Conservation (phyloP, 2,329 filamentous ascomycete species). For the Penicillium sp. region DNA sequence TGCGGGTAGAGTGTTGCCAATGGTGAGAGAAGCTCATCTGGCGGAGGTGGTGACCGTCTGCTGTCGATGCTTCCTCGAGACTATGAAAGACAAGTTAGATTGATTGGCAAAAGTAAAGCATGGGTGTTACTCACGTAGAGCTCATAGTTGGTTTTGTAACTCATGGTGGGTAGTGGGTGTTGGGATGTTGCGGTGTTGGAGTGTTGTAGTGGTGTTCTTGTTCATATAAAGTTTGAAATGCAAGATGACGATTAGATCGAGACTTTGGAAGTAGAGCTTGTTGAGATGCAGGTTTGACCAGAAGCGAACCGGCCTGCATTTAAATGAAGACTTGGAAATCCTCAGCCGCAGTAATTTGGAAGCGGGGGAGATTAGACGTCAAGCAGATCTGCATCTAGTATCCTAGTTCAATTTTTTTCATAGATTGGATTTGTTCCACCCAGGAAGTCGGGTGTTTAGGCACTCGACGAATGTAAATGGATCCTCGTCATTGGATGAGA, state of each 20-base stretch:
- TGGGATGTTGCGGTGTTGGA: not conserved
- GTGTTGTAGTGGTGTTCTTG: not conserved
- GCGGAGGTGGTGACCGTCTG: constrained; percentile 27
- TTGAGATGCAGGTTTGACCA: constrained; percentile 14
- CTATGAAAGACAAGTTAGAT: constrained; percentile 12
- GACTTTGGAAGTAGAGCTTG: constrained; percentile 3
- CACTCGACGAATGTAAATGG: not conserved
- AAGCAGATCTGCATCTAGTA: constrained; percentile 14
- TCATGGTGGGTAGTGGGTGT: constrained; percentile 23
- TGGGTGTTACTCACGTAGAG: constrained; percentile 34
- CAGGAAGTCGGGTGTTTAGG: constrained; percentile 5
- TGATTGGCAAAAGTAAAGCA: not conserved
- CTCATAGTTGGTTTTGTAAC: constrained; percentile 42
- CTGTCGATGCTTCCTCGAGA: constrained; percentile 28
- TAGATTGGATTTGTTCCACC: constrained; percentile 9
- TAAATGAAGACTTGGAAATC: constrained; percentile 7
- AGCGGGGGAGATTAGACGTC: constrained; percentile 10
- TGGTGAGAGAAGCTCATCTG: constrained; percentile 32
- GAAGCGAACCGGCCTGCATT: constrained; percentile 10
- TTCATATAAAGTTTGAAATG: not conserved
- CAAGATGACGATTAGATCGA: not conserved
- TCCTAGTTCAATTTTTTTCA: not conserved
- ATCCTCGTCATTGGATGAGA: constrained; percentile 10
- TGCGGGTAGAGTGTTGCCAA: constrained; percentile 38
- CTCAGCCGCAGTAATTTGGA: constrained; percentile 15